Conservation (phyloP, 2,329 filamentous ascomycete genomes). For the Meredithiella fracta region DNA sequence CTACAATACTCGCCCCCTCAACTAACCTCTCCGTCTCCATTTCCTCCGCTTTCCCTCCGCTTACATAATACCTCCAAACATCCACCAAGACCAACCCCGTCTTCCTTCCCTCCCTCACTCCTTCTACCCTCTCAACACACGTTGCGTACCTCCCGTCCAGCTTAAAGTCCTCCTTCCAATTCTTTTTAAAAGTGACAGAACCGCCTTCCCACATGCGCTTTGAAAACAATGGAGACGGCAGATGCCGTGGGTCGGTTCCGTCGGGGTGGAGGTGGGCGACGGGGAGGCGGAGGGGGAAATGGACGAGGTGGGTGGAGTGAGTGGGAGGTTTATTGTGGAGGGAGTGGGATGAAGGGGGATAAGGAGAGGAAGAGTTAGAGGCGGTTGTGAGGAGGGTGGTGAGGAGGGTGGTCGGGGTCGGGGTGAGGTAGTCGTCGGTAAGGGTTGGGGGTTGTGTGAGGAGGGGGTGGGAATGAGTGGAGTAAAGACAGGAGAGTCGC, state of each 20-base stretch:
- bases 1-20: slow-evolving; percentile 23
- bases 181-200: slow-evolving; percentile 37
- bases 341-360: slow-evolving; percentile 6
- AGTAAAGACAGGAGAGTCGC: not conserved
- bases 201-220: slow-evolving; percentile 86
- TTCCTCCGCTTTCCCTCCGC: slow-evolving; percentile 2
- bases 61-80: slow-evolving; percentile 30
- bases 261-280: slow-evolving; percentile 53
- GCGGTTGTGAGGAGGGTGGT: slow-evolving; percentile 35
- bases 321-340: slow-evolving; percentile 8
- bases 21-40: slow-evolving; percentile 11
- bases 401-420: slow-evolving; percentile 49
- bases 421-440: slow-evolving; percentile 32
- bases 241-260: slow-evolving; percentile 69
- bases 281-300: slow-evolving; percentile 60
- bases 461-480: not conserved
- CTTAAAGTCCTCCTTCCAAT: slow-evolving; percentile 20
- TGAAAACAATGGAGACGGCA: slow-evolving; percentile 47
- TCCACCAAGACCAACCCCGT: slow-evolving; percentile 32
- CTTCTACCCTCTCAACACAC: slow-evolving; percentile 31
- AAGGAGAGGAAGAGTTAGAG: slow-evolving; percentile 10
- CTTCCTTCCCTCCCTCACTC: slow-evolving; percentile 22
- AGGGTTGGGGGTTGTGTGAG: slow-evolving; percentile 19
- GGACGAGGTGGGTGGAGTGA: slow-evolving; percentile 37
- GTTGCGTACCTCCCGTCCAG: slow-evolving; percentile 26